These are phyloP conservation scores for Starmerella kuoi DNA, from an alignment of 805 yeast genomes.

Conservation along the genomic window DNA sequence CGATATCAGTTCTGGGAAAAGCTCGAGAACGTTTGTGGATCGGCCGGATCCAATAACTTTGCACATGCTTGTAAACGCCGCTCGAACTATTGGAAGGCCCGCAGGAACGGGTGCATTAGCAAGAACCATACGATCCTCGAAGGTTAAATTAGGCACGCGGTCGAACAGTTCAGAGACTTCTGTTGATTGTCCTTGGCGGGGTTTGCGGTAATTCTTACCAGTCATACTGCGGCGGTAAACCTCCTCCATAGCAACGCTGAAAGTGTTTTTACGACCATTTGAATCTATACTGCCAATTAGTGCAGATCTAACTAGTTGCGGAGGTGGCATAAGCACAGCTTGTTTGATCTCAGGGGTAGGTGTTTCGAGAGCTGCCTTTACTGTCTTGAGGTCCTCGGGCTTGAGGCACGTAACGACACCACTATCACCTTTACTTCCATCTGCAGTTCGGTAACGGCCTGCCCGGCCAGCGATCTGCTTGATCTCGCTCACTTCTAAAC, in stretches of 20 bases:
- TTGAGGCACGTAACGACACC: constrained; percentile 18
- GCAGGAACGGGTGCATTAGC: constrained; percentile 49
- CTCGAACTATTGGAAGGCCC: constrained; percentile 28
- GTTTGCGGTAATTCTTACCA: constrained; percentile 7
- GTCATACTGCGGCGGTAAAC: not conserved
- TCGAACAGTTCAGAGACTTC: constrained; percentile 37
- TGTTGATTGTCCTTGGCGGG: constrained; percentile 5
- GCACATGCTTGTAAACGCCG: constrained; percentile 39
- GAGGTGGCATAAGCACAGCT: constrained; percentile 76
- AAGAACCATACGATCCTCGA: constrained; percentile 46
- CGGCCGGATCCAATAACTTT: constrained; percentile 43
- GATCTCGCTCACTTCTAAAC: constrained; percentile 50
- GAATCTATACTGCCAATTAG: constrained; percentile 40
- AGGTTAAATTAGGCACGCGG: constrained; percentile 33
- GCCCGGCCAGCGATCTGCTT: constrained; percentile 97
- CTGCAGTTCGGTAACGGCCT: constrained; percentile 56
- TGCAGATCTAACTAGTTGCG: constrained; percentile 54
- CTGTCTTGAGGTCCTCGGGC: not conserved
- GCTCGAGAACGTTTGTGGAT: constrained; percentile 47
- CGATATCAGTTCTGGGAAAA: constrained; percentile 19
- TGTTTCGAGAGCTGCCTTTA: constrained; percentile 13
- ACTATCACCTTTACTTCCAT: constrained; percentile 34
- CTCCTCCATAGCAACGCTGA: constrained; percentile 10
- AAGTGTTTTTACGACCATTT: not conserved
- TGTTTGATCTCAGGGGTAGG: constrained; percentile 31